Percentiles rank a stretch among this genome's conserved stretches.
phyloP scores from a whole-genome alignment of 345 rosid genomes.

The Psidium friedrichsthalianum region DNA sequence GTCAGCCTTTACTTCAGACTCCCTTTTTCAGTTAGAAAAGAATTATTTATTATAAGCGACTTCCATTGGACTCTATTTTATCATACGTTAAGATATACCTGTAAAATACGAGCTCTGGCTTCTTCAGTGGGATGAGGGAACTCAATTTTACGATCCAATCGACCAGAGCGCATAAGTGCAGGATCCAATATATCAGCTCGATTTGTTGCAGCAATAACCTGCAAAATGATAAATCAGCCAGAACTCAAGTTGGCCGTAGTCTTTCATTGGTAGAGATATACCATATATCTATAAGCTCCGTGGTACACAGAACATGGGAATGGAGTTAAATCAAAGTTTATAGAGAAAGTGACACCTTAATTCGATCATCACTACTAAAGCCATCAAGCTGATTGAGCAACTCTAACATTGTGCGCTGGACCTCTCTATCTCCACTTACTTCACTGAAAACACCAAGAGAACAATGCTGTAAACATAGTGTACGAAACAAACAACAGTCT shows the following conservation, averaged over 20 bases:
- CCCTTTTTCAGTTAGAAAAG: not conserved
- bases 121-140: constrained; percentile 98
- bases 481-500: not conserved
- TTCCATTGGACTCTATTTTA: not conserved
- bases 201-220: constrained; percentile 99
- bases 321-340: not conserved
- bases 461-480: not conserved
- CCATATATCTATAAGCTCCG: not conserved
- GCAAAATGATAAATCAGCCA: not conserved
- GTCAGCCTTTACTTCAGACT: not conserved
- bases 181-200: constrained; percentile 98
- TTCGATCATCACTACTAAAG: constrained; percentile 95
- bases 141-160: constrained; percentile 97
- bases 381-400: constrained; percentile 98
- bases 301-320: not conserved
- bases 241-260: not conserved
- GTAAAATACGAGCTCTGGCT: constrained; percentile 96
- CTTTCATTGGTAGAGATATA: not conserved
- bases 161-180: constrained; percentile 98
- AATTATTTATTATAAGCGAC: not conserved
- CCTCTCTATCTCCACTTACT: constrained; percentile 99
- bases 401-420: constrained; percentile 98
- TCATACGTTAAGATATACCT: constrained; percentile 17
- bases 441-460: constrained; percentile 49
- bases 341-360: constrained; percentile 47